These are phyloP conservation scores for Akanthomyces muscarius DNA, from an alignment of 2,329 filamentous ascomycete species.

Conservation along the genomic window DNA sequence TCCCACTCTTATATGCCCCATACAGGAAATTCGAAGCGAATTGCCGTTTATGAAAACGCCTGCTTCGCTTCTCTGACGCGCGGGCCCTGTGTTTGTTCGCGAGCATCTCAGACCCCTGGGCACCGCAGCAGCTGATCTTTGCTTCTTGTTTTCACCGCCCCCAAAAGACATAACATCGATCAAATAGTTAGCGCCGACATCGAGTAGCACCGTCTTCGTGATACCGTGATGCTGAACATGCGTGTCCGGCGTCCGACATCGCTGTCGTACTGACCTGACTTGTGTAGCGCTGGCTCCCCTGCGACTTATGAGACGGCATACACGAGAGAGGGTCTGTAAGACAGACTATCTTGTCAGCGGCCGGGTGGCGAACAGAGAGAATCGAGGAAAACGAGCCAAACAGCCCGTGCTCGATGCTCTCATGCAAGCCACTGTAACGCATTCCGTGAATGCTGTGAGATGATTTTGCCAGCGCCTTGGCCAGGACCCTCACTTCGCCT, in stretches of 20 bases:
- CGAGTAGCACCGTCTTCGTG: constrained; percentile 6
- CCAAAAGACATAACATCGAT: constrained; percentile 7
- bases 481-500: background rate
- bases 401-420: background rate
- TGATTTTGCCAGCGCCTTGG: background rate
- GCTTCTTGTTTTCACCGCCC: constrained; percentile 6
- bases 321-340: background rate
- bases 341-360: background rate
- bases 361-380: background rate
- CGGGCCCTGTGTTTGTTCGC: background rate
- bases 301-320: background rate
- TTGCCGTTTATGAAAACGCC: background rate
- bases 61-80: constrained; percentile 4
- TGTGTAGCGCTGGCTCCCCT: background rate
- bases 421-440: background rate
- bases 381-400: background rate
- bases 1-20: background rate
- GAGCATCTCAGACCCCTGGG: background rate
- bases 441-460: background rate
- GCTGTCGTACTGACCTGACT: background rate
- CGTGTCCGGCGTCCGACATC: constrained; percentile 3
- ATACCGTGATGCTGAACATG: background rate
- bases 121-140: background rate
- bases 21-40: constrained; percentile 11
- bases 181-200: constrained; percentile 6